Base-by-base conservation (phyloP, 2,329 filamentous ascomycete genomes). In the Colletotrichum lini region DNA sequence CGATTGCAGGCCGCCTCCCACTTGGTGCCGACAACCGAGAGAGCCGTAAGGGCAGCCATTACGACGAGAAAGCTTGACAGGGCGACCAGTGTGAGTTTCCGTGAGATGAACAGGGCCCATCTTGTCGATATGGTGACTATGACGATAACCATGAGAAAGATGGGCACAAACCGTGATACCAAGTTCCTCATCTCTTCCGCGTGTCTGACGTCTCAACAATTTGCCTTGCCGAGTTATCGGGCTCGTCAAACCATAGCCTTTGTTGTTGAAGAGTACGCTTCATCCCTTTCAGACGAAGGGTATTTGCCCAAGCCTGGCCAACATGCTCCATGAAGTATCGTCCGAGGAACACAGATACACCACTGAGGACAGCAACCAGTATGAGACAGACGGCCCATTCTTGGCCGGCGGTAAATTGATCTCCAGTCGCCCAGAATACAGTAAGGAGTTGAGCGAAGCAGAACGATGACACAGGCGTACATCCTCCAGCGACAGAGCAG, bases 171-270 rank as follows among this genome's bases (percentile, higher is more conserved):
- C 1, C 93, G 89, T 2, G 93, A 93, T 0, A 97, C 86, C 0
- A 98, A 83, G 75, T 94, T 95, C 10, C 93, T 89, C 89, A 96
- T 95, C 78, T 98, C 94, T 78, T 98, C 95, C 0, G 92, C 93
- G 76, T 94, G 93, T 18, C 94, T 0, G 98, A 86, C 54, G 88
- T 92, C 72, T 94, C 91, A 0, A 87, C 90, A 52, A 98, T 85
- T 2, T 86, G 85, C 0, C 86, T 84, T 0, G 92, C 83, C 0
- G 87, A 89, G 79, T 96, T 93, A 44, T 86, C 84, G 2, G 92
- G 85, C 60, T 87, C 84, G 73, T 94, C 91, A 75, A 97, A 97
- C 92, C 95, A 98, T 5, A 87, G 81, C 72, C 88, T 91, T 0
- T 94, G 92, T 77, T 98, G 96, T 49, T 88, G 85, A 0, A 98